Evolutionary conservation across 2,329 filamentous ascomycete genomes (phyloP), one percentile per base, ranked within the genome.

Genomic region (Botrytis porri): DNA sequence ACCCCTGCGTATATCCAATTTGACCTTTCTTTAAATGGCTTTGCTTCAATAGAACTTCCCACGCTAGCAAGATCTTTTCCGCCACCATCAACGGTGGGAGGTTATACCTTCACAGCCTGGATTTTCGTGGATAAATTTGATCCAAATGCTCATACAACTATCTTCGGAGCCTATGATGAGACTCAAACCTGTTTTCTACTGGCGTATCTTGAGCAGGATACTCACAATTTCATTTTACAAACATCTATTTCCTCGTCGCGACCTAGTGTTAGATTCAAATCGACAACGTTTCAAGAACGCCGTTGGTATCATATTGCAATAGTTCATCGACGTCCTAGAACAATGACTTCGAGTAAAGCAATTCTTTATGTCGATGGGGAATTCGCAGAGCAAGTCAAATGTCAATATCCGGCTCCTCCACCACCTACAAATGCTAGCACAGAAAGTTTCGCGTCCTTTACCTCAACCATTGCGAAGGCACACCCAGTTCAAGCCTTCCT

Each of bases 271-370:
- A 90, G 96, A 72, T 99, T 99, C 86, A 97, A 96, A 81, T 92
- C 92, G 3, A 88, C 91, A 18, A 85, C 87, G 0, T 98, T 99
- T 79, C 85, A 90, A 77, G 87, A 92, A 75, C 88, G 90, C 71
- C 87, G 85, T 77, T 99, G 96, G 96, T 99, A 99, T 82, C 96
- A 99, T 82, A 89, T 99, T 78, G 93, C 92, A 61, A 84, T 99
- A 75, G 93, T 96, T 37, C 96, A 99, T 82, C 90, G 92, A 67
- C 88, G 91, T 51, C 90, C 92, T 14, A 94, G 91, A 81, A 89
- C 93, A 0, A 90, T 93, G 81, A 88, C 88, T 16, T 88, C 91
- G 4, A 93, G 93, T 78, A 94, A 94, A 78, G 95, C 95, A 29
- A 92, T 92, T 20, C 87, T 99, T 20, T 98, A 95, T 80, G 90